phyloP scores from a whole-genome alignment of 176 grass and related monocot species.

The Triticum aestivum region DNA sequence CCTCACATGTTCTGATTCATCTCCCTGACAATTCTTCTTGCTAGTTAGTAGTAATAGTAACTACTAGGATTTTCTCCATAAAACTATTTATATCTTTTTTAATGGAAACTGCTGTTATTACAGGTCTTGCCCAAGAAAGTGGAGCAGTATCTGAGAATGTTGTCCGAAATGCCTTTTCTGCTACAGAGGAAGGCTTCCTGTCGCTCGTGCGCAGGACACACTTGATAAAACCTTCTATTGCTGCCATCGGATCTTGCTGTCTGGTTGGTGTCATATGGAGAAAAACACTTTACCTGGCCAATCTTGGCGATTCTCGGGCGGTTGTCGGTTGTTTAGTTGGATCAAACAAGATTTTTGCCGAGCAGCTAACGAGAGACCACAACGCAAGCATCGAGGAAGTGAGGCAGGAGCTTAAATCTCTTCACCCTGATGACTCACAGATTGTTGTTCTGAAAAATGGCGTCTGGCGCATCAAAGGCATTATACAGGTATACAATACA shows the following conservation, averaged over 20 bases:
- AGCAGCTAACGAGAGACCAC: slow-evolving; percentile 93
- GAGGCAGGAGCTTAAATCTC: slow-evolving; percentile 79
- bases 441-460: slow-evolving; percentile 97
- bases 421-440: slow-evolving; percentile 91
- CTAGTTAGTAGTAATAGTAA: background rate
- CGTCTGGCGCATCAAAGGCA: slow-evolving; percentile 99
- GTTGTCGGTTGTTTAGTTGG: slow-evolving; percentile 64
- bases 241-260: slow-evolving; percentile 91
- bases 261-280: slow-evolving; percentile 86
- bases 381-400: slow-evolving; percentile 91
- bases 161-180: slow-evolving; percentile 79
- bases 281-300: slow-evolving; percentile 83
- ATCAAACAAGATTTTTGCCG: slow-evolving; percentile 68
- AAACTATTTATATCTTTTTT: background rate
- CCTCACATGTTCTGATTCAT: no score
- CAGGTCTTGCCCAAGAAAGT: slow-evolving; percentile 72
- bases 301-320: slow-evolving; percentile 90
- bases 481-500: slow-evolving; percentile 66
- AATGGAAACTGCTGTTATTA: background rate
- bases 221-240: slow-evolving; percentile 83
- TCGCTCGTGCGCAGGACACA: slow-evolving; percentile 82
- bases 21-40: background rate
- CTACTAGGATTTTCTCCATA: background rate
- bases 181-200: slow-evolving; percentile 91
- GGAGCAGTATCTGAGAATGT: slow-evolving; percentile 86